Conservation (phyloP, 2,329 filamentous ascomycete species). For the Kalmusia sp. region DNA sequence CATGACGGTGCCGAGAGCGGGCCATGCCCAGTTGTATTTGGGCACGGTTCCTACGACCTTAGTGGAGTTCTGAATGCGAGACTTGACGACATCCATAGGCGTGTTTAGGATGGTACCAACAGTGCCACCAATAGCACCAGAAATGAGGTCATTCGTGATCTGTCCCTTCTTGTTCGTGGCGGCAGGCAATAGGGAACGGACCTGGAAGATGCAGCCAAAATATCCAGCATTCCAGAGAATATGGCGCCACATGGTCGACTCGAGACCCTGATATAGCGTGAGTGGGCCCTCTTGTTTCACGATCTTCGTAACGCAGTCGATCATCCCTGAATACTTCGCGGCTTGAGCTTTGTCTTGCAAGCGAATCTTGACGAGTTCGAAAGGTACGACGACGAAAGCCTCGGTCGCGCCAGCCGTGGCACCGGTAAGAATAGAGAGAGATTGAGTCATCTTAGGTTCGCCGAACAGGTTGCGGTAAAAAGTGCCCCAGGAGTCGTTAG, state of each 20-base stretch:
- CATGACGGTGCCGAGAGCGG: slow-evolving; percentile 82
- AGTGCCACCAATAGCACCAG: slow-evolving; percentile 87
- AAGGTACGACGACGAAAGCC: slow-evolving; percentile 95
- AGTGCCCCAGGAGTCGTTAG: slow-evolving; percentile 98
- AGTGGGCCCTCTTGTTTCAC: slow-evolving; percentile 82
- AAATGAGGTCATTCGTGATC: slow-evolving; percentile 86
- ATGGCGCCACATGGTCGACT: slow-evolving; percentile 96
- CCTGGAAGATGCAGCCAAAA: slow-evolving; percentile 99
- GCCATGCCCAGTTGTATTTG: slow-evolving; percentile 99
- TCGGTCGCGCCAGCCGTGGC: slow-evolving; percentile 95
- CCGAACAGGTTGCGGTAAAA: slow-evolving; percentile 90
- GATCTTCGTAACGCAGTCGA: slow-evolving; percentile 83
- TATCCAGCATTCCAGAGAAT: slow-evolving; percentile 93
- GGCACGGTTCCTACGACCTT: slow-evolving; percentile 80
- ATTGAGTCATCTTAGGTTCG: slow-evolving; percentile 86
- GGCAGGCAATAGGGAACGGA: slow-evolving; percentile 81
- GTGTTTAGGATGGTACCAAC: slow-evolving; percentile 93
- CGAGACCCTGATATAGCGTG: slow-evolving; percentile 94
- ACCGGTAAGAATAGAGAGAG: slow-evolving; percentile 89
- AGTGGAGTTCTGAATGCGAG: slow-evolving; percentile 91
- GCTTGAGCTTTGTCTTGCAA: slow-evolving; percentile 95
- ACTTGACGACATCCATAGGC: slow-evolving; percentile 97
- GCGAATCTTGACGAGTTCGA: slow-evolving; percentile 98
- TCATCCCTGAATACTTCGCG: slow-evolving; percentile 82
- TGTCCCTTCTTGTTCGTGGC: slow-evolving; percentile 81